These are phyloP conservation scores for Umbilicaria muhlenbergii DNA, from an alignment of 495 filamentous ascomycete species.

Conservation along the genomic window DNA sequence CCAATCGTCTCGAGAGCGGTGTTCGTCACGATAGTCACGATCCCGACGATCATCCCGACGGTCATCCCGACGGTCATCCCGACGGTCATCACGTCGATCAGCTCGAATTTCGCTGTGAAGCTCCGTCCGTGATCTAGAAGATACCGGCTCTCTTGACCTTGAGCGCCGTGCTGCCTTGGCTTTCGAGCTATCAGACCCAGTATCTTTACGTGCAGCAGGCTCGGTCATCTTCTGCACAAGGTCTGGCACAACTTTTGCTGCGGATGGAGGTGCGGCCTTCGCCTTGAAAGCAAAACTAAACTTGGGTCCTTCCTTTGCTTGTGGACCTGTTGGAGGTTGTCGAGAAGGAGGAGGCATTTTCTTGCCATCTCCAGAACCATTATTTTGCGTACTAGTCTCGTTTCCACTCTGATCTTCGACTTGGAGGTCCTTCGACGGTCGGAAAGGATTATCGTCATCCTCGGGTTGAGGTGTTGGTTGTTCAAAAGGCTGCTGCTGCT, in stretches of 20 bases:
- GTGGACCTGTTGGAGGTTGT: slow-evolving; percentile 33
- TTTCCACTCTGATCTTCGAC: slow-evolving; percentile 40
- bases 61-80: slow-evolving; percentile 33
- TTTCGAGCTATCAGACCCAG: slow-evolving; percentile 1
- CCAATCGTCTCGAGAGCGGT: slow-evolving; percentile 25
- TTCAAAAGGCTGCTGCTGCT: slow-evolving; percentile 19
- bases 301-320: slow-evolving; percentile 45
- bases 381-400: slow-evolving; percentile 20
- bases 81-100: slow-evolving; percentile 20
- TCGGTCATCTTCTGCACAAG: slow-evolving; percentile 53
- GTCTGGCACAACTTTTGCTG: slow-evolving; percentile 56
- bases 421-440: slow-evolving; percentile 45
- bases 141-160: slow-evolving; percentile 25
- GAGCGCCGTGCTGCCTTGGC: slow-evolving; percentile 13
- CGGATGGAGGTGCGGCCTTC: slow-evolving; percentile 39
- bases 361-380: slow-evolving; percentile 19
- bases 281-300: slow-evolving; percentile 82
- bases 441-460: slow-evolving; percentile 45
- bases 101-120: slow-evolving; percentile 25
- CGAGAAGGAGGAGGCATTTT: slow-evolving; percentile 34
- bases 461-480: slow-evolving; percentile 20
- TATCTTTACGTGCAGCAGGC: slow-evolving; percentile 14
- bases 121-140: slow-evolving; percentile 19
- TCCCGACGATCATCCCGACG: slow-evolving; percentile 36
- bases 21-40: slow-evolving; percentile 30